Evolutionary conservation across 2,329 filamentous ascomycete genomes (phyloP).

Genomic region (Alternaria gaisen): DNA sequence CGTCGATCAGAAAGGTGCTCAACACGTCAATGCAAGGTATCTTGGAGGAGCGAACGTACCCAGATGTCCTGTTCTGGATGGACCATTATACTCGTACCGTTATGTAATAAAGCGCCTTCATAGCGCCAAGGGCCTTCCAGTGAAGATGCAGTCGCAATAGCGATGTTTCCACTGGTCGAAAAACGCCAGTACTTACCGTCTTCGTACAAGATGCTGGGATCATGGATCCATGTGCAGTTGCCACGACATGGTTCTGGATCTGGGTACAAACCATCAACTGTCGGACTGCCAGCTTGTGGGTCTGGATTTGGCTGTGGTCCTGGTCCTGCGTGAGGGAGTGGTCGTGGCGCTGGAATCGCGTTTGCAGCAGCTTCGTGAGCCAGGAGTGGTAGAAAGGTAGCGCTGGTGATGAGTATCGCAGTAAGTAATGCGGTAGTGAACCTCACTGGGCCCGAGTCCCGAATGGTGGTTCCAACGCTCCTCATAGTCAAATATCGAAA

Average conservation of each 20-base stretch:
- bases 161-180: constrained; percentile 58
- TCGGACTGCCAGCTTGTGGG: constrained; percentile 5
- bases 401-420: constrained; percentile 21
- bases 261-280: constrained; percentile 24
- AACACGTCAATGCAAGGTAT: not conserved
- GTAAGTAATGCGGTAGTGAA: constrained; percentile 19
- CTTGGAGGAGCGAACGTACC: constrained; percentile 39
- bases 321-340: not conserved
- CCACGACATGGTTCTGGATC: constrained; percentile 52
- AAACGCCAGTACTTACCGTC: constrained; percentile 61
- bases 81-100: constrained; percentile 54
- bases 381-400: constrained; percentile 24
- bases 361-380: constrained; percentile 9
- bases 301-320: not conserved
- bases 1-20: not conserved
- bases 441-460: constrained; percentile 5
- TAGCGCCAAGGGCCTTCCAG: constrained; percentile 59
- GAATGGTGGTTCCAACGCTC: not conserved
- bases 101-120: constrained; percentile 54
- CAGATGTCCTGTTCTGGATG: constrained; percentile 57
- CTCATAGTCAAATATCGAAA: not conserved
- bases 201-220: constrained; percentile 57
- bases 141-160: constrained; percentile 55
- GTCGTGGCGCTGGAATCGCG: not conserved
- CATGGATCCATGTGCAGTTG: constrained; percentile 54